Percentiles rank a stretch among this genome's conserved stretches.
Evolutionary conservation across 2,329 filamentous ascomycete genomes (phyloP).

Genomic region (Sporothrix euskadiensis): DNA sequence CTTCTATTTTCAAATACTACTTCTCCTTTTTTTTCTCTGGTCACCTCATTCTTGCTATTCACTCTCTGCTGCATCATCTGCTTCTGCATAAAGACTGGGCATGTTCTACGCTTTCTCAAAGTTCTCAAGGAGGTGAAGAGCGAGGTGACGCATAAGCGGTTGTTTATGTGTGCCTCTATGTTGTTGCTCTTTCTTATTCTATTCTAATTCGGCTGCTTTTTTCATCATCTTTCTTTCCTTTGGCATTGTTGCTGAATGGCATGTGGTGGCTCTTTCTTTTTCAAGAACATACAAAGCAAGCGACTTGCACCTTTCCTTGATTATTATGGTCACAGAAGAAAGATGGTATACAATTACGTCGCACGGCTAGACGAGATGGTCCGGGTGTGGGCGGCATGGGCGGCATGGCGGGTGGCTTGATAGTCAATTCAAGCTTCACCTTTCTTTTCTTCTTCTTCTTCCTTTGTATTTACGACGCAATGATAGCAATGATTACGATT

Average conservation of each 20-base stretch:
- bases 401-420: neutral
- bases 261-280: neutral
- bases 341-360: neutral
- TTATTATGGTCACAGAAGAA: neutral
- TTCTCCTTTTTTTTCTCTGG: neutral
- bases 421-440: neutral
- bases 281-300: slow-evolving; percentile 9
- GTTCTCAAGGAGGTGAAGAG: neutral
- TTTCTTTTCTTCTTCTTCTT: neutral
- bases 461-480: slow-evolving; percentile 6
- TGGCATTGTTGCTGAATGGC: neutral
- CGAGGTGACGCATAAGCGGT: neutral
- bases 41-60: neutral
- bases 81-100: neutral
- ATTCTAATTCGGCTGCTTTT: neutral
- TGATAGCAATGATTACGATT: neutral
- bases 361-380: neutral
- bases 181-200: neutral
- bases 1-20: neutral
- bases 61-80: neutral
- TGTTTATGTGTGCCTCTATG: neutral
- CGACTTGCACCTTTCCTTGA: slow-evolving; percentile 2
- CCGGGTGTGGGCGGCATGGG: neutral
- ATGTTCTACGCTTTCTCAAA: neutral
- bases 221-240: neutral